Base-by-base conservation (phyloP, 306 rosid species). In the Cyamopsis tetragonoloba region DNA sequence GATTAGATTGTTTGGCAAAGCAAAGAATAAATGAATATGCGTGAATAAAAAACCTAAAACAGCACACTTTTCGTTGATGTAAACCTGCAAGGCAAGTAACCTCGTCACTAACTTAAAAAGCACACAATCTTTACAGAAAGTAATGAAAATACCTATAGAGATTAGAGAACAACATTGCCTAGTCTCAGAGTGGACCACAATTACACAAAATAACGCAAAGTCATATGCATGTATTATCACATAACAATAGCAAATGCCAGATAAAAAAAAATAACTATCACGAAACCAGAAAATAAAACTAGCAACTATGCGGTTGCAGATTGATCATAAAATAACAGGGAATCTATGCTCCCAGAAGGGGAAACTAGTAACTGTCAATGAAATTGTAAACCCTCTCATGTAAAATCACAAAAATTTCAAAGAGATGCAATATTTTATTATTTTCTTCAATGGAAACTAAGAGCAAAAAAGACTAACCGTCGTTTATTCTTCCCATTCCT, bases 51-150 rank as follows among this genome's bases (percentile, higher is more conserved):
- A 65, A 43, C 18, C 41, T 63, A 74, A 77, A 57, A 50, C 5
- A 23, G 43, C 48, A 71, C 66, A 71, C 79, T 66, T 81, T 72
- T 42, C 5, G 68, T 55, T 71, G 24, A 66, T 23, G 76, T 24
- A 74, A 61, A 80, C 83, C 83, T 75, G 47, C 57, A 74, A 77
- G 62, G 75, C 81, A 77, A 76, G 85, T 35, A 74, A 82, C 57
- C 78, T 41, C 37, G 47, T 76, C 76, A 76, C 71, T 82, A 58
- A 50, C 79, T 79, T 85, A 62, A 57, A 82, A 79, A 55, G 56
- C 75, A 82, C 77, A 50, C 71, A 70, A 70, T 18, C 37, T 69
- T 32, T 31, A 54, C 13, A 51, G 54, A 74, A n/a, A n/a, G n/a
- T n/a, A n/a, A n/a, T n/a, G n/a, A n/a, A 54, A 34, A 55, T 1